Conservation (phyloP, 768 basidiomycete species). For the Rhizopogon roseolus region DNA sequence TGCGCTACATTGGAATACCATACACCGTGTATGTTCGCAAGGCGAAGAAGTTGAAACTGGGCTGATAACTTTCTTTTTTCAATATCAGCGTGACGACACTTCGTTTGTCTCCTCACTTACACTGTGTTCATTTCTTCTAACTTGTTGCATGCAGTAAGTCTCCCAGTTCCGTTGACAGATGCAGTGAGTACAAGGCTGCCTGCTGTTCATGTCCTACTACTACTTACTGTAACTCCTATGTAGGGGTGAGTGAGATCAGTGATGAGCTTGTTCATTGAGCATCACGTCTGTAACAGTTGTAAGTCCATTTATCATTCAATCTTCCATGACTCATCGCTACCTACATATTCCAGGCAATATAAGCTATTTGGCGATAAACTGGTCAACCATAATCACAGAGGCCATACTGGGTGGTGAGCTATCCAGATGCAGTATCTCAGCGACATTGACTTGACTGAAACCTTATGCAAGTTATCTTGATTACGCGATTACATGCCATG, state of each 20-base stretch:
- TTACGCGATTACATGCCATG: neutral
- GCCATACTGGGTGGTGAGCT: neutral
- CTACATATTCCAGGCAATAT: neutral
- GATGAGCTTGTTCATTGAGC: neutral
- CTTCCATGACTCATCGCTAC: neutral
- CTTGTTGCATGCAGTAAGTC: neutral
- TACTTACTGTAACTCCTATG: neutral
- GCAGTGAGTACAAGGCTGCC: neutral
- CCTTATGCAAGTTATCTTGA: neutral
- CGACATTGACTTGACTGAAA: neutral
- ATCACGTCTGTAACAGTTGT: neutral
- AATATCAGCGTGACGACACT: neutral
- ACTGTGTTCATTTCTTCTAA: neutral
- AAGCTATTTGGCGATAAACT: neutral
- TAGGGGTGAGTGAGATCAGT: neutral
- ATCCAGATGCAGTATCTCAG: neutral
- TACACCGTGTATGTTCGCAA: neutral
- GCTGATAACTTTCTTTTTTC: neutral
- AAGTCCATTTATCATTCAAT: neutral
- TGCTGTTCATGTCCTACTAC: neutral
- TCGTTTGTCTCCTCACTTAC: neutral
- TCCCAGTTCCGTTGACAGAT: neutral
- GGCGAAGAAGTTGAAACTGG: neutral
- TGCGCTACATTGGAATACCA: neutral
- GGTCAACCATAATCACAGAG: neutral